Evolutionary conservation across 2,329 filamentous ascomycete species (phyloP), one percentile per base, ranked within the genome.

Genomic region (Chaetothyriales sp.): DNA sequence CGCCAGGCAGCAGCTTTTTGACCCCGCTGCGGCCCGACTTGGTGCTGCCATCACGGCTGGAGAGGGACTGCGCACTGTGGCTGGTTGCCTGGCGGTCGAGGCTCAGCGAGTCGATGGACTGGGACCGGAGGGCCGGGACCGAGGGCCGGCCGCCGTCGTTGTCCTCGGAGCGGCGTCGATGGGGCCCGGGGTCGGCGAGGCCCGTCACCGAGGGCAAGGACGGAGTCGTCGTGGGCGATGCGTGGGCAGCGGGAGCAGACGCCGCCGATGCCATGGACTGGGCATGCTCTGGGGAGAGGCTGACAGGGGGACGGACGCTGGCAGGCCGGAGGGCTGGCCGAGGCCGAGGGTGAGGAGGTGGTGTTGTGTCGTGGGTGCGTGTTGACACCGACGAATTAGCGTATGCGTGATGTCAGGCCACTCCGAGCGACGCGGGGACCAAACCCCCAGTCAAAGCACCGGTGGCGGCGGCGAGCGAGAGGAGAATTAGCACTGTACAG

Each of bases 1-100:
- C 65, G 28, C 67, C 65, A 22, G 68, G 64, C 50, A 78, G 70
- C 51, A 80, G 64, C 57, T 73, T 77, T 9, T 76, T 73, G 56
- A 81, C 70, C 50, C 74, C 72, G 58, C 68, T 71, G 46, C 64
- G 56, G 44, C 64, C 63, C 55, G 66, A 64, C 60, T 68, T 69
- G 49, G 62, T 62, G 56, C 66, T 64, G 56, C 67, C 67, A 47
- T 65, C 69, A 45, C 67, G 66, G 50, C 62, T 65, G 43, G 53
- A 48, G 18, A 40, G 48, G 20, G 67, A 67, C 46, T 68, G 64
- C 25, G 65, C 65, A 54, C 67, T 69, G 2, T 63, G 65, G 56
- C 65, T 61, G 4, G 50, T 57, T 28, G 56, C 58, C 19, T 58
- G 56, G 44, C 56, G 55, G 49, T 71, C 68, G 40, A 62, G 54